Evolutionary conservation across 2,329 filamentous ascomycete species (phyloP).

Genomic region (Apiospora arundinis): DNA sequence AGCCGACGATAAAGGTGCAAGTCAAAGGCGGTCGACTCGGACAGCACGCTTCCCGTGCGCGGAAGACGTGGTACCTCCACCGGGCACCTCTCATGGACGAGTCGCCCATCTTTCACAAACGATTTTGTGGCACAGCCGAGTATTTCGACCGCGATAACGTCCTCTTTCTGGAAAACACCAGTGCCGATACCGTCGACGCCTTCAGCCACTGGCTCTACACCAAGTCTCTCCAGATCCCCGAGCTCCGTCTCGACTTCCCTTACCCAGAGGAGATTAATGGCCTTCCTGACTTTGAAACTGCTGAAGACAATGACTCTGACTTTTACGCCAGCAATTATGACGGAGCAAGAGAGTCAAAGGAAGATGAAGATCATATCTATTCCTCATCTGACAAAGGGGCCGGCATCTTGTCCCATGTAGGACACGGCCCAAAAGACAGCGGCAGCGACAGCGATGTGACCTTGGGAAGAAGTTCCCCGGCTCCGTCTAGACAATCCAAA

Average conservation of each 20-base stretch:
- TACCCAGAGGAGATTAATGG: background rate
- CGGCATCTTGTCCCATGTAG: too few species aligned
- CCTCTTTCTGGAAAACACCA: background rate
- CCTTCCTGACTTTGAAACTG: background rate
- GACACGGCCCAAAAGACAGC: too few species aligned
- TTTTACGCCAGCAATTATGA: background rate
- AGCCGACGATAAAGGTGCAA: background rate
- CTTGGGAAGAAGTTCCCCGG: too few species aligned
- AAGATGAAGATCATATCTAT: too few species aligned
- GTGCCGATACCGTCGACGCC: background rate
- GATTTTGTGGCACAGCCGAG: too few species aligned
- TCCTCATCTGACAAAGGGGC: too few species aligned
- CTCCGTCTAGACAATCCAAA: too few species aligned
- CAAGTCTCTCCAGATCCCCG: background rate
- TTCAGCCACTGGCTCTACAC: conserved; percentile 6
- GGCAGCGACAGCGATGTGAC: too few species aligned
- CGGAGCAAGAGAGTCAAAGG: too few species aligned
- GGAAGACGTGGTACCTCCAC: background rate
- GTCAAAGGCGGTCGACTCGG: background rate
- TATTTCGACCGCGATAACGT: background rate
- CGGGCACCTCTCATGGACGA: background rate
- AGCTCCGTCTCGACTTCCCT: background rate
- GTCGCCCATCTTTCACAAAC: background rate
- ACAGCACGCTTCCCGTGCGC: too few species aligned
- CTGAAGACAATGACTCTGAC: too few species aligned